Evolutionary conservation across 257 asterid species (phyloP), one percentile per base, ranked within the genome.

Genomic region (Plantago elongata): DNA sequence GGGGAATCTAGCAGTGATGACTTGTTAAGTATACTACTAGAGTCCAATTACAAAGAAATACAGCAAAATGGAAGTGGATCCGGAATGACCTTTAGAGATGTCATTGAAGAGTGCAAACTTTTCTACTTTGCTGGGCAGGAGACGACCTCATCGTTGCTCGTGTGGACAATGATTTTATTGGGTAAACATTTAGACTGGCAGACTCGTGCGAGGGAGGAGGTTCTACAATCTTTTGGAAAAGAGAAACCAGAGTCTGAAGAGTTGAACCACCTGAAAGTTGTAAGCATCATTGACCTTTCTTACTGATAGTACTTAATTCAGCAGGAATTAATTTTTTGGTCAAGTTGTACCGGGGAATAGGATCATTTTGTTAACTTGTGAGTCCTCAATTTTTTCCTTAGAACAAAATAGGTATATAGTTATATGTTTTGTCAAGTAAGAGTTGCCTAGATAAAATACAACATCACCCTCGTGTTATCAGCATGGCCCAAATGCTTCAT

Each of bases 101-200:
- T 82, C 48, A 77, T 84, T 17, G 89, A 78, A 51, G 89, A 84
- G 44, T 84, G 93, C 79, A 77, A 78, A 64, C 7, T 66, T 0
- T 77, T 84, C 75, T 77, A 79, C 54, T 71, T 84, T 38, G 29
- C 59, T 5, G 59, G 59, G 7, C 34, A 37, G 34, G 59, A 54
- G 29, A 54, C 59, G 10, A 54, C 59, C 34, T 54, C 59, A 27
- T 37, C 34, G 17, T 54, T 54, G 59, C 59, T 54, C 13, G 59
- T 29, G 13, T 54, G 59, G 59, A 54, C 59, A 54, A 54, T 54
- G 59, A 40, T 54, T 1, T 11, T 54, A 40, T 69, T 82, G 16
- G 72, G 86, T 66, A 17, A 65, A 0, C 83, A 84, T 46, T 81
- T 62, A 11, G 56, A 17, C 11, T 84, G 93, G 93, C 89, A 84